Percentiles rank a stretch among this genome's conserved stretches.
Evolutionary conservation across 1,284 basidiomycete genomes (phyloP).

Genomic region (Microbotryomycetes sp.): DNA sequence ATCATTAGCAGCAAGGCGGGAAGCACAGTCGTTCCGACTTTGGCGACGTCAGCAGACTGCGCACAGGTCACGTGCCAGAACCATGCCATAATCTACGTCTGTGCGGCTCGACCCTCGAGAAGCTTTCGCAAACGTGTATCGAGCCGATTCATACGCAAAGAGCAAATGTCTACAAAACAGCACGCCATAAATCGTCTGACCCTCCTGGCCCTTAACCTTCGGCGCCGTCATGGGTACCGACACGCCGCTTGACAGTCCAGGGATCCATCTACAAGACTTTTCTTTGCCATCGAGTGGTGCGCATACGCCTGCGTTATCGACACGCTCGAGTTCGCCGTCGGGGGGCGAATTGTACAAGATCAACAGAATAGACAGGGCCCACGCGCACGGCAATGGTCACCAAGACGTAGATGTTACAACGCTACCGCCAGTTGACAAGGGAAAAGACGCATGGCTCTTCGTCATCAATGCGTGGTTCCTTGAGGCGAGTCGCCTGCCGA

Average conservation of each 20-base stretch:
- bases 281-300: background rate
- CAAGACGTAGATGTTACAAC: background rate
- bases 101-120: too few species aligned
- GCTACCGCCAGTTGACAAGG: constrained; percentile 40
- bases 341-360: background rate
- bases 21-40: too few species aligned
- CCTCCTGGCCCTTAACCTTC: too few species aligned
- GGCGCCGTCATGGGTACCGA: background rate
- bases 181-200: too few species aligned
- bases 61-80: too few species aligned
- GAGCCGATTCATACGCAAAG: too few species aligned
- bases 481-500: constrained; percentile 11
- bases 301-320: background rate
- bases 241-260: background rate
- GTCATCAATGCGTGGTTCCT: constrained; percentile 35
- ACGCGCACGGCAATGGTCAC: too few species aligned
- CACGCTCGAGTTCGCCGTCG: background rate
- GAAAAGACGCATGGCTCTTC: constrained; percentile 40
- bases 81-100: too few species aligned
- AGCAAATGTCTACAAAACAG: too few species aligned
- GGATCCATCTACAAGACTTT: background rate
- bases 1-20: background rate
- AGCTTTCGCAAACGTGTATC: too few species aligned
- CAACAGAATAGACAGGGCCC: background rate
- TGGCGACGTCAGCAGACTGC: too few species aligned